Conservation (phyloP, 108 stramenopile genomes). For the Cyclotella sp. region DNA sequence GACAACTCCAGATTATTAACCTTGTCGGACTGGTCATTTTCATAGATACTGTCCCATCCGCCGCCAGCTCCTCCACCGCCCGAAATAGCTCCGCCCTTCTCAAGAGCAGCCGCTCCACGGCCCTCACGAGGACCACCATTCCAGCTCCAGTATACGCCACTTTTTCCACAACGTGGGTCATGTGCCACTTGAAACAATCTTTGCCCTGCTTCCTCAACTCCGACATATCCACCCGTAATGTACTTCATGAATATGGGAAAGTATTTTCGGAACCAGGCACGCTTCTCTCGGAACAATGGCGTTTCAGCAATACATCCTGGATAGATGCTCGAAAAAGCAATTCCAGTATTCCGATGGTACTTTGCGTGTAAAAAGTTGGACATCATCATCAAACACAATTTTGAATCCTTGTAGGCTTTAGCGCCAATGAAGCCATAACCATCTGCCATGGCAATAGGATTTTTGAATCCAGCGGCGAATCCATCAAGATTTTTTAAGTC, state of each 20-base stretch:
- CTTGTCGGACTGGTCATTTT: slow-evolving; percentile 90
- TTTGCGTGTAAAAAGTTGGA: slow-evolving; percentile 90
- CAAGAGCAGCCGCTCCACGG: slow-evolving; percentile 85
- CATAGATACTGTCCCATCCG: slow-evolving; percentile 89
- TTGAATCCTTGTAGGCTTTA: slow-evolving; percentile 94
- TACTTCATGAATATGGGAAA: slow-evolving; percentile 87
- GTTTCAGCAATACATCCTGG: slow-evolving; percentile 98
- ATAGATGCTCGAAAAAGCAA: slow-evolving; percentile 93
- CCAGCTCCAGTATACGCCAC: slow-evolving; percentile 71
- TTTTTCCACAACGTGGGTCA: slow-evolving; percentile 87
- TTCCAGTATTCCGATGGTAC: slow-evolving; percentile 89
- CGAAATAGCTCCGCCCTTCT: slow-evolving; percentile 85
- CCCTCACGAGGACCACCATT: slow-evolving; percentile 89
- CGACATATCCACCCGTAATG: slow-evolving; percentile 89
- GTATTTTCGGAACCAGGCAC: slow-evolving; percentile 92
- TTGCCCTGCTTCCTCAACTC: slow-evolving; percentile 89
- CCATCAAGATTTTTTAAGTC: slow-evolving; percentile 89
- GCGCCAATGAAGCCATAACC: slow-evolving; percentile 92
- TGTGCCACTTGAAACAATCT: slow-evolving; percentile 85
- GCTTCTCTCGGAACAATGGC: slow-evolving; percentile 94
- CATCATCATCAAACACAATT: slow-evolving; percentile 89
- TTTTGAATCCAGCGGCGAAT: slow-evolving; percentile 83
- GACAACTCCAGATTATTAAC: slow-evolving; percentile 81
- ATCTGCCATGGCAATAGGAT: slow-evolving; percentile 90
- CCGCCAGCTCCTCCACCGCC: slow-evolving; percentile 87